Base-by-base conservation (phyloP, 495 filamentous ascomycete genomes). In the Trichoderma orchidacearum region DNA sequence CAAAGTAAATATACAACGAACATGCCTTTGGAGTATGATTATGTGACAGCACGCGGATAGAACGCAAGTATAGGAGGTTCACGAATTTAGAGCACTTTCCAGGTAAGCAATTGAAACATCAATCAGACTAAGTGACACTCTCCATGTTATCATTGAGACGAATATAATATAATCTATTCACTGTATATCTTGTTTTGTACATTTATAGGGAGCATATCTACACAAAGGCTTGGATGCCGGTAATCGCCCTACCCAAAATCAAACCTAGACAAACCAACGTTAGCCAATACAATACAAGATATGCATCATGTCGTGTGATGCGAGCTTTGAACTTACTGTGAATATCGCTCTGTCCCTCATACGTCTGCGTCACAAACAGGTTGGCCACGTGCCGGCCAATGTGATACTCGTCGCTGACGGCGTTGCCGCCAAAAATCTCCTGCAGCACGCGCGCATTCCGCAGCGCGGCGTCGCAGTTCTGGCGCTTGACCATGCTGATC, bases 401-500 rank as follows among this genome's bases (percentile, higher is more conserved):
- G 30, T 80, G 80, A 66, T 98, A 98, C 72, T 98, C 93, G 63
- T 98, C 94, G 61, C 89, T 95, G 38, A 92, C 87, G 15, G 94
- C 94, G 65, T 98, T 98, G 11, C 93, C 93, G 32, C 93, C 93
- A 72, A 98, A 96, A 17, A 98, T 77, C 68, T 98, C 93, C 70
- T 97, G 93, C 38, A 98, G 71, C 48, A 78, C 76, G 56, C 93
- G 78, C 29, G 91, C 82, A 64, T 91, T 89, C 12, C 80, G 71
- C 62, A 98, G 72, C 15, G 93, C 91, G 34, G 86, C 79, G 69
- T 98, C 93, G 72, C 94, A 97, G 68, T 98, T 98, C 74, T 97
- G 91, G 60, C 93, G 79, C 76, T 98, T 98, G 64, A 96, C 84
- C 89, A 98, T 94, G 36, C 86, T 91, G 63, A 98, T 94, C 94